Conservation (phyloP, 2,329 filamentous ascomycete species). For the Claviceps sp. region DNA sequence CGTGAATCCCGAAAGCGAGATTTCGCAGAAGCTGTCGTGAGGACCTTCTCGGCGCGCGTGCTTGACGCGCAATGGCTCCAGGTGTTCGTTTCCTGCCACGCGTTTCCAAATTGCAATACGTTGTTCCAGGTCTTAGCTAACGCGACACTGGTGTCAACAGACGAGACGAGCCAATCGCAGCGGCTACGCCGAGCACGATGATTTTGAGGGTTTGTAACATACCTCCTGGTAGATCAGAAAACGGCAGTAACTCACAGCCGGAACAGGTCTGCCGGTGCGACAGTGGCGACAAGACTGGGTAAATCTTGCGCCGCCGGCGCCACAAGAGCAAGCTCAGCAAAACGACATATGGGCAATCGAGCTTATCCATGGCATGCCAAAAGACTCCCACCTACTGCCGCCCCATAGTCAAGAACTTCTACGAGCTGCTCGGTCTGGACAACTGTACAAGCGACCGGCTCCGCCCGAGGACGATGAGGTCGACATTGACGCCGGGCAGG, state of each 20-base stretch:
- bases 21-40: neutral
- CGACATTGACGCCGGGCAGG: slow-evolving; percentile 30
- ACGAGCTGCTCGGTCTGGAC: slow-evolving; percentile 64
- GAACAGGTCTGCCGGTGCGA: slow-evolving; percentile 67
- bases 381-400: slow-evolving; percentile 65
- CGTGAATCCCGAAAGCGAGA: neutral
- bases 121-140: slow-evolving; percentile 7
- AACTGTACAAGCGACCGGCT: slow-evolving; percentile 58
- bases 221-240: neutral
- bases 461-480: slow-evolving; percentile 46
- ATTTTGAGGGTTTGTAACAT: slow-evolving; percentile 37
- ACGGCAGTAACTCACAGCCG: slow-evolving; percentile 10
- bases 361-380: slow-evolving; percentile 68
- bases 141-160: slow-evolving; percentile 16
- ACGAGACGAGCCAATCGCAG: slow-evolving; percentile 44
- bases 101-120: neutral
- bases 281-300: slow-evolving; percentile 73
- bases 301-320: slow-evolving; percentile 51
- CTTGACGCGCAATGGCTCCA: slow-evolving; percentile 23
- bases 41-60: neutral
- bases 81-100: slow-evolving; percentile 17
- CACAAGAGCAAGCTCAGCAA: slow-evolving; percentile 48
- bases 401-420: slow-evolving; percentile 73
- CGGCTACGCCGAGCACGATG: slow-evolving; percentile 46
- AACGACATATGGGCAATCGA: slow-evolving; percentile 64